Conservation (phyloP, 768 basidiomycete species). For the Chalciporus chontae region DNA sequence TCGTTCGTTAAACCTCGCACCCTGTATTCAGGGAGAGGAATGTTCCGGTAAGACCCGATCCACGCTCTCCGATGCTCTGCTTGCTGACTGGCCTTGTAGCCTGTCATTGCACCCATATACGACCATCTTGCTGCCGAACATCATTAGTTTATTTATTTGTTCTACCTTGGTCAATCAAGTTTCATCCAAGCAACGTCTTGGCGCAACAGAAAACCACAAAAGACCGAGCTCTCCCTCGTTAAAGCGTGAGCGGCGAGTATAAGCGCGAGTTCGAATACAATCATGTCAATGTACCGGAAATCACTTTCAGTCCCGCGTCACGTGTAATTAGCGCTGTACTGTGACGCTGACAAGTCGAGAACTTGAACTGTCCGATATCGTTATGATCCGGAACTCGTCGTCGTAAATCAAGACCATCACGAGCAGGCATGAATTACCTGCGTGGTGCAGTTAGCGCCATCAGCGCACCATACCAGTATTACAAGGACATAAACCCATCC, state of each 20-base stretch:
- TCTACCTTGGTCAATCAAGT: neutral
- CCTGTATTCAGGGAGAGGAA: slow-evolving; percentile 68
- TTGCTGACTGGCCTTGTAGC: slow-evolving; percentile 37
- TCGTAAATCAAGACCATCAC: neutral
- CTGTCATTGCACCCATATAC: slow-evolving; percentile 58
- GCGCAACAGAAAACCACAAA: no score
- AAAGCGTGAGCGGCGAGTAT: neutral
- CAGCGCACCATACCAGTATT: slow-evolving; percentile 85
- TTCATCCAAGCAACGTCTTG: neutral
- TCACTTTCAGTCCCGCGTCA: slow-evolving; percentile 3
- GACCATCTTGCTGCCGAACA: slow-evolving; percentile 48
- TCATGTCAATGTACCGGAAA: no score
- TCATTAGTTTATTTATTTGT: slow-evolving; percentile 18
- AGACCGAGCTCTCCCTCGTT: no score
- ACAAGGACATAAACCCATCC: slow-evolving; percentile 92
- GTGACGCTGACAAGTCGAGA: neutral
- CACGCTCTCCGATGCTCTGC: neutral
- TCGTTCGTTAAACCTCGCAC: neutral
- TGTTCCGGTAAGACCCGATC: slow-evolving; percentile 54
- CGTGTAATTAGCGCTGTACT: slow-evolving; percentile 12
- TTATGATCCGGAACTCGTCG: neutral
- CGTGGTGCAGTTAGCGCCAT: slow-evolving; percentile 83
- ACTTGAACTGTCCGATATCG: slow-evolving; percentile 1
- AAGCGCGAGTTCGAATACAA: neutral
- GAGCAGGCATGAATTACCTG: slow-evolving; percentile 71